Conservation (phyloP, 2,329 filamentous ascomycete genomes). For the Sporothrix phasma region DNA sequence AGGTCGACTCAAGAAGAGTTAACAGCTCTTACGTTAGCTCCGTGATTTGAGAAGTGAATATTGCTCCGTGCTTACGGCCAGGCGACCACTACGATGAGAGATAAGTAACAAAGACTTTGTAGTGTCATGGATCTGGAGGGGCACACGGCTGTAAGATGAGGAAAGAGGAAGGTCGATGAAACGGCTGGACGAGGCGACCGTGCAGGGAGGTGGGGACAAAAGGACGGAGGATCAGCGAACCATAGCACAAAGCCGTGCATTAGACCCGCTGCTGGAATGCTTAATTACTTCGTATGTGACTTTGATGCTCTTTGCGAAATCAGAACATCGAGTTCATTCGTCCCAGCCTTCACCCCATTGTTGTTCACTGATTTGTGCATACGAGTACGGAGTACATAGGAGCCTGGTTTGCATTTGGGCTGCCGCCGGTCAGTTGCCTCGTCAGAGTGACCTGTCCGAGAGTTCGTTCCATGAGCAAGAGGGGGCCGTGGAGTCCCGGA, state of each 20-base stretch:
- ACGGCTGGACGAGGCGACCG: background rate
- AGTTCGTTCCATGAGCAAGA: background rate
- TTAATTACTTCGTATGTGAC: background rate
- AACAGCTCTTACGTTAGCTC: too few relatives aligned
- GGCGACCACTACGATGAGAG: background rate
- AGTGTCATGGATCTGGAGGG: background rate
- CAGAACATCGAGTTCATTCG: too few relatives aligned
- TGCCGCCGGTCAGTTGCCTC: background rate
- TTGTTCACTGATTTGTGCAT: too few relatives aligned
- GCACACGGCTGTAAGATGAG: background rate
- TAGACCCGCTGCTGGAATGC: conserved; percentile 5
- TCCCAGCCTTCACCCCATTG: too few relatives aligned
- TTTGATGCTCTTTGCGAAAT: too few relatives aligned
- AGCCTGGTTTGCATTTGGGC: too few relatives aligned
- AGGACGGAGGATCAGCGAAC: background rate
- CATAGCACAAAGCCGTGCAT: conserved; percentile 8
- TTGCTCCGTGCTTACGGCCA: conserved; percentile 6
- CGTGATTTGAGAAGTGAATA: too few relatives aligned
- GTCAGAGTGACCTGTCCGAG: background rate
- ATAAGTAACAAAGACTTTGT: background rate
- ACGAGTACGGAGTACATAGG: too few relatives aligned
- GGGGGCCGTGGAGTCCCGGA: background rate
- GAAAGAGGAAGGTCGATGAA: conserved; percentile 2
- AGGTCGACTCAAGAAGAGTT: too few relatives aligned
- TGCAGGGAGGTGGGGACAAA: background rate